Evolutionary conservation across 306 rosid genomes (phyloP).

Genomic region (Amphicarpaea edgeworthii): DNA sequence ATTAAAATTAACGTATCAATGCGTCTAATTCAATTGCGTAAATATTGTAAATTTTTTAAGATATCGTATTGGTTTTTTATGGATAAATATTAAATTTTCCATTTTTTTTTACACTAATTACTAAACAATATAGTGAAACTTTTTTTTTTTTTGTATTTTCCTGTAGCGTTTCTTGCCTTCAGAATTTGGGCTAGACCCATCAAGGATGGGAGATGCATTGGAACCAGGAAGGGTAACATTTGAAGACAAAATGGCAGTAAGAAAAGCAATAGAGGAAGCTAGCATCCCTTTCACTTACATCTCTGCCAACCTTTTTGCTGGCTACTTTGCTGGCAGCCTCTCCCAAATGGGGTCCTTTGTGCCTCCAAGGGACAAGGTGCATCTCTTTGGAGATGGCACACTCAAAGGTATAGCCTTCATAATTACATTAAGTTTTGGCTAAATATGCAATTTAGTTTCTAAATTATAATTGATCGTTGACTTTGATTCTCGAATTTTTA

Average conservation of each 20-base stretch:
- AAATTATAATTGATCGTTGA: too few species aligned
- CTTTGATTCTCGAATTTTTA: too few species aligned
- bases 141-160: neutral
- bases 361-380: slow-evolving; percentile 74
- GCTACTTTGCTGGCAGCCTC: slow-evolving; percentile 82
- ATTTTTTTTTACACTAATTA: too few species aligned
- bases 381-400: slow-evolving; percentile 78
- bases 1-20: too few species aligned
- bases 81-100: too few species aligned
- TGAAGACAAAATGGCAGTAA: slow-evolving; percentile 85
- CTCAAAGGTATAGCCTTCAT: too few species aligned
- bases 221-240: slow-evolving; percentile 88
- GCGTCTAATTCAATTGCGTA: too few species aligned
- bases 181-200: slow-evolving; percentile 84
- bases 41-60: too few species aligned
- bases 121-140: neutral
- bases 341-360: slow-evolving; percentile 74
- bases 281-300: slow-evolving; percentile 80
- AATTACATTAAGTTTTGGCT: too few species aligned
- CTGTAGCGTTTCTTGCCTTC: slow-evolving; percentile 84
- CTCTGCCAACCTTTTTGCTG: slow-evolving; percentile 81
- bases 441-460: too few species aligned
- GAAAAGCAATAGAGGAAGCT: slow-evolving; percentile 81
- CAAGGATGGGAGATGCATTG: slow-evolving; percentile 76
- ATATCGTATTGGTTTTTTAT: too few species aligned